phyloP scores from a whole-genome alignment of 1,284 basidiomycete genomes.

The Termitomyces sp. region DNA sequence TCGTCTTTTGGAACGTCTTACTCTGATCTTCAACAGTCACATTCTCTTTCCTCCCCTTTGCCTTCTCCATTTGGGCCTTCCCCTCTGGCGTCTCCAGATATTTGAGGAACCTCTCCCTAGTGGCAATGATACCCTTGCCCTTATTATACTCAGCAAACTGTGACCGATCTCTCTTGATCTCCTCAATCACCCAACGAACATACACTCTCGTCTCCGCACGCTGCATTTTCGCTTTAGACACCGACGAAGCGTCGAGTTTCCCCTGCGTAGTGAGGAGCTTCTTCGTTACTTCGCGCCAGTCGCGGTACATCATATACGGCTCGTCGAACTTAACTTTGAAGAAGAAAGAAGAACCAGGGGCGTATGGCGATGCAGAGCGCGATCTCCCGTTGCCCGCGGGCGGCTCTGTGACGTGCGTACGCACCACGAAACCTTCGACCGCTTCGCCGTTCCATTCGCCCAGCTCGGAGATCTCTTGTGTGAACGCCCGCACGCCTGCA shows the following conservation, averaged over 20 bases:
- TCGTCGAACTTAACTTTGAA: slow-evolving; percentile 99
- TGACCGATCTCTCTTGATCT: slow-evolving; percentile 59
- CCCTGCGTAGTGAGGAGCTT: slow-evolving; percentile 47
- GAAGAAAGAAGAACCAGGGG: slow-evolving; percentile 84
- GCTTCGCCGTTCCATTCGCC: slow-evolving; percentile 83
- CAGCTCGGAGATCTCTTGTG: slow-evolving; percentile 59
- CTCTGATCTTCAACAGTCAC: slow-evolving; percentile 23
- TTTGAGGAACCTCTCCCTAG: slow-evolving; percentile 74
- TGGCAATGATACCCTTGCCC: slow-evolving; percentile 81
- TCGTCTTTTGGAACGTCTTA: slow-evolving; percentile 63
- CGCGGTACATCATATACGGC: slow-evolving; percentile 97
- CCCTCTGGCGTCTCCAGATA: slow-evolving; percentile 57
- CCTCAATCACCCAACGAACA: slow-evolving; percentile 63
- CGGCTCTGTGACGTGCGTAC: slow-evolving; percentile 58
- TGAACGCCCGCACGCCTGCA: slow-evolving; percentile 69
- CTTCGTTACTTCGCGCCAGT: slow-evolving; percentile 95
- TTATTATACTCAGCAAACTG: slow-evolving; percentile 66
- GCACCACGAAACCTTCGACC: slow-evolving; percentile 96
- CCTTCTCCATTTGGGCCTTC: slow-evolving; percentile 30
- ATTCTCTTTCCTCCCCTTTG: slow-evolving; percentile 16
- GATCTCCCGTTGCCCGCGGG: slow-evolving; percentile 26
- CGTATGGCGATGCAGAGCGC: slow-evolving; percentile 52
- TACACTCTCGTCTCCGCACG: slow-evolving; percentile 65
- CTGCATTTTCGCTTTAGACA: slow-evolving; percentile 62
- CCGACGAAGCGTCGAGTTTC: slow-evolving; percentile 28